These are phyloP conservation scores for Amanita jacksonii DNA, from an alignment of 768 basidiomycete genomes.

Conservation along the genomic window DNA sequence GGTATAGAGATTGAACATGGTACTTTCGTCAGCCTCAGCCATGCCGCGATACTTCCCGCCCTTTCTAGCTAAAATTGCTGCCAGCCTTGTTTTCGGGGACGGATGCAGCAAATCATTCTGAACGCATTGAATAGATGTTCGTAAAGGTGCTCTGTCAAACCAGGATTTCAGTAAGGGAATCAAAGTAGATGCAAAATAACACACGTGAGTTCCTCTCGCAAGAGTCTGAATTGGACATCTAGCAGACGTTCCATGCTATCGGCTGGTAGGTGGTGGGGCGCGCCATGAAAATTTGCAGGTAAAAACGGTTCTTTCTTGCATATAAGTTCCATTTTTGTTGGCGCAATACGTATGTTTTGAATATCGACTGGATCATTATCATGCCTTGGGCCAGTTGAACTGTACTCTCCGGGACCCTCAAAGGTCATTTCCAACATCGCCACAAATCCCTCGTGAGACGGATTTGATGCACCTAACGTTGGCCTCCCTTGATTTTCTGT, in stretches of 20 bases:
- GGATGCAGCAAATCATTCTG: constrained; percentile 30
- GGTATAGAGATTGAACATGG: constrained; percentile 59
- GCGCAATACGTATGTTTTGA: constrained; percentile 51
- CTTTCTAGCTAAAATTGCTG: constrained; percentile 34
- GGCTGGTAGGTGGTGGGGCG: constrained; percentile 50
- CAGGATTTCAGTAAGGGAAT: background rate
- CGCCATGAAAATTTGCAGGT: constrained; percentile 48
- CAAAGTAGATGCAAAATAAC: constrained; percentile 12
- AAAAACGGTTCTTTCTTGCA: constrained; percentile 42
- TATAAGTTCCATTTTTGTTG: constrained; percentile 58
- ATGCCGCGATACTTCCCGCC: constrained; percentile 53
- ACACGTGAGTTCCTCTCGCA: constrained; percentile 65
- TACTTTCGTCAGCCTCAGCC: constrained; percentile 30
- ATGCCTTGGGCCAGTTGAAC: constrained; percentile 45
- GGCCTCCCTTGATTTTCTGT: constrained; percentile 9
- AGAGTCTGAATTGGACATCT: constrained; percentile 67
- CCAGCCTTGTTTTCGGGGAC: constrained; percentile 26
- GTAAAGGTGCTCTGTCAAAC: constrained; percentile 37
- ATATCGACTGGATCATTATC: constrained; percentile 59
- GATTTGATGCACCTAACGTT: background rate
- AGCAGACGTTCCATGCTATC: constrained; percentile 57
- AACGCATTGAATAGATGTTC: constrained; percentile 40
- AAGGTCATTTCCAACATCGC: constrained; percentile 32
- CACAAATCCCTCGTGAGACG: constrained; percentile 23
- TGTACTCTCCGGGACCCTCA: constrained; percentile 46